These are phyloP conservation scores for Fraxinus anomala DNA, from an alignment of 257 asterid genomes.

Conservation along the genomic window DNA sequence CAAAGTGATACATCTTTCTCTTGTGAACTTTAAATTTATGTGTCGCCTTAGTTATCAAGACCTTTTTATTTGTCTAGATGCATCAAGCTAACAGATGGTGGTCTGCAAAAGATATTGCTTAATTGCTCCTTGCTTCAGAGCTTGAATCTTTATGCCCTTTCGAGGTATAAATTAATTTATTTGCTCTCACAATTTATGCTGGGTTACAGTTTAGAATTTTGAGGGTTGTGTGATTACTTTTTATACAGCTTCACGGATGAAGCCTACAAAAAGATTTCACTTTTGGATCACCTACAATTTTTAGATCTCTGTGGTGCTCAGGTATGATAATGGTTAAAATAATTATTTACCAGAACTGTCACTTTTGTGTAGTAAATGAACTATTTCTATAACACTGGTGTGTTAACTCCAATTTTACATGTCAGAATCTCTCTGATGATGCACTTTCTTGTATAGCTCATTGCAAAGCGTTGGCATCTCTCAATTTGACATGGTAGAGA, in stretches of 20 bases:
- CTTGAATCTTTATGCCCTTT: conserved; percentile 95
- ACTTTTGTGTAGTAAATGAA: not conserved
- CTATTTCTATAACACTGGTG: conserved; percentile 10
- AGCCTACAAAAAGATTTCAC: conserved; percentile 73
- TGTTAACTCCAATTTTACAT: conserved; percentile 29
- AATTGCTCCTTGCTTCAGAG: conserved; percentile 71
- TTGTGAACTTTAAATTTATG: conserved; percentile 5
- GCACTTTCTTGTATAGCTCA: conserved; percentile 78
- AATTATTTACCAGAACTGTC: conserved; percentile 10
- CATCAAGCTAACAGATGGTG: conserved; percentile 75
- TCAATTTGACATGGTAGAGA: conserved; percentile 83
- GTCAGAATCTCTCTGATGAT: conserved; percentile 85
- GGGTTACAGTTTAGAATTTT: conserved; percentile 16
- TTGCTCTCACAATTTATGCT: conserved; percentile 7
- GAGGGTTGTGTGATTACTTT: conserved; percentile 24
- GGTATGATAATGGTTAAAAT: conserved; percentile 45
- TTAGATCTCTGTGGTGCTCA: conserved; percentile 98
- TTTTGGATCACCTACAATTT: conserved; percentile 56
- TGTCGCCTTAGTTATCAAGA: not conserved
- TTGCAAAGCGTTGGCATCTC: conserved; percentile 66
- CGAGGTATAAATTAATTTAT: conserved; percentile 48
- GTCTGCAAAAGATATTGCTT: conserved; percentile 63
- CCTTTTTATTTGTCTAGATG: conserved; percentile 55
- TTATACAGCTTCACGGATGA: conserved; percentile 74
- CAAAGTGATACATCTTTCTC: conserved; percentile 14